Base-by-base conservation (phyloP, 108 stramenopile genomes). In the Cyclotella kingstonii region DNA sequence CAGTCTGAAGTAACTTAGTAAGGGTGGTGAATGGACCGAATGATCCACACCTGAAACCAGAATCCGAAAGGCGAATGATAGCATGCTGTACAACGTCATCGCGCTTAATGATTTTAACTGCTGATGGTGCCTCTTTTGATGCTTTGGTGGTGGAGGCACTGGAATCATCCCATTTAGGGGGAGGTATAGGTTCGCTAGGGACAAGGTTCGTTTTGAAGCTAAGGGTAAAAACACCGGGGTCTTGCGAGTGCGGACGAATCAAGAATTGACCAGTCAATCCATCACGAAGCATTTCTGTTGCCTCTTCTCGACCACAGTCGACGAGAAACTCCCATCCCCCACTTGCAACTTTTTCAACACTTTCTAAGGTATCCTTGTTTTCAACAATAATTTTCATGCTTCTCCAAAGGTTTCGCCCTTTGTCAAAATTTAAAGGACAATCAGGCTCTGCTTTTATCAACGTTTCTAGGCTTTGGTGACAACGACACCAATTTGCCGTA, bases 251-350 rank as follows among this genome's bases (percentile, higher is more conserved):
- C n/a, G 93, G 93, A 23, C 93, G 84, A 59, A 94, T 85, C 40
- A 94, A 77, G 42, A 90, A 94, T 28, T 76, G 78, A 2, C 93
- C 93, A 26, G 78, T 77, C 53, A 72, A 51, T 39, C 75, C 56
- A 59, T 65, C 63, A 43, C 81, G 68, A 11, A 94, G 85, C 67
- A 94, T 73, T 58, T 85, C 84, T 26, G 89, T 90, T 0, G 93
- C 89, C 64, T 90, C 87, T 31, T 85, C 72, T 17, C 93, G 73
- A 7, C 75, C 67, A 42, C 87, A 90, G 46, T 94, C 93, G 3
- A 91, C 89, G 11, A 94, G 76, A 61, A 94, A 94, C 48, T 94
- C 89, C 93, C 93, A 94, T 3, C 93, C 93, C 5, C 93, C 93
- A 48, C 93, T 89, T 14, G 63, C 68, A 5, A 77, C 80, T 17